Percentiles rank a stretch among this genome's conserved stretches.
Evolutionary conservation across 306 rosid species (phyloP).

Genomic region (Prosopis cineraria): DNA sequence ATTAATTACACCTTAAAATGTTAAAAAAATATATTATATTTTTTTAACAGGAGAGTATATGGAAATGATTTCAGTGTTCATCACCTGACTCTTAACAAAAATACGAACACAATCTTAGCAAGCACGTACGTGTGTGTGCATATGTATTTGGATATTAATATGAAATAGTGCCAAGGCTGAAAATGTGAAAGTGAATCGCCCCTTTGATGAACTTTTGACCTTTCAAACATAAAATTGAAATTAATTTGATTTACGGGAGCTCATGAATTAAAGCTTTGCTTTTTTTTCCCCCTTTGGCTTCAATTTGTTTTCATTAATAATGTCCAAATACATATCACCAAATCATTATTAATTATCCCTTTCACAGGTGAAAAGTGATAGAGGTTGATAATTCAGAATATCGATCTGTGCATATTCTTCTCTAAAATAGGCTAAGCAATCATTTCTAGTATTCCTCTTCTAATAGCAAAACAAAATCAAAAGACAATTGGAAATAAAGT

Average conservation of each 20-base stretch:
- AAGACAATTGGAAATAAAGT: slow-evolving; percentile 32
- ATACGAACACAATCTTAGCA: no score
- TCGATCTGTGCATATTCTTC: slow-evolving; percentile 17
- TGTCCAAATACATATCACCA: slow-evolving; percentile 40
- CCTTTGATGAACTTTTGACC: slow-evolving; percentile 13
- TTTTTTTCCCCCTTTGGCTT: slow-evolving; percentile 38
- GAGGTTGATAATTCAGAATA: slow-evolving; percentile 18
- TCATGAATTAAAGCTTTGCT: slow-evolving; percentile 39
- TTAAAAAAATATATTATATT: no score
- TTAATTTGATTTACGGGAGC: slow-evolving; percentile 10
- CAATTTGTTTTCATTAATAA: slow-evolving; percentile 31
- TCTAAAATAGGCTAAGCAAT: slow-evolving; percentile 45
- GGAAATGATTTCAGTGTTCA: no score
- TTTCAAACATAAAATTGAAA: slow-evolving; percentile 11
- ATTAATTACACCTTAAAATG: no score
- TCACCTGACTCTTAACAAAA: no score
- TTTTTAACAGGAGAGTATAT: no score
- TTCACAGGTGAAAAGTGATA: slow-evolving; percentile 27
- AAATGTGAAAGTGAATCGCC: slow-evolving; percentile 25
- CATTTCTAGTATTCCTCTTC: slow-evolving; percentile 44
- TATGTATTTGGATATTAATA: no score
- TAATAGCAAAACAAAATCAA: slow-evolving; percentile 42
- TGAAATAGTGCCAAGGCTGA: no score
- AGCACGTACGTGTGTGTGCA: no score
- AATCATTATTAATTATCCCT: slow-evolving; percentile 36